Evolutionary conservation across 805 yeast species (phyloP).

Genomic region (Myxozyma neglecta): DNA sequence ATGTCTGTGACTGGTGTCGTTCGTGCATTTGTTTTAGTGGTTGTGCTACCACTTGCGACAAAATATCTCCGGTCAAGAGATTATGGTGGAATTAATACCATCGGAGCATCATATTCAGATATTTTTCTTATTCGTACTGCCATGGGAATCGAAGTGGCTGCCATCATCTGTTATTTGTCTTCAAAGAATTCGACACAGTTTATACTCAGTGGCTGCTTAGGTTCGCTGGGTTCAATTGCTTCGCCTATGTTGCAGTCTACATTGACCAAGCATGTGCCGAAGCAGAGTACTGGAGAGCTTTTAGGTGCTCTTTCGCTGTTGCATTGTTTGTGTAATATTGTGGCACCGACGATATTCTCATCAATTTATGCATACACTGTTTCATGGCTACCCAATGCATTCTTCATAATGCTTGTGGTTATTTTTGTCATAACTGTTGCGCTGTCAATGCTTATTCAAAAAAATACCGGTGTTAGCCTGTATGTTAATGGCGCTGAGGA

Average conservation of each 20-base stretch:
- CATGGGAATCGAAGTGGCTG: conserved; percentile 10
- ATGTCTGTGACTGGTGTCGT: conserved; percentile 35
- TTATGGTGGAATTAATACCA: conserved; percentile 1
- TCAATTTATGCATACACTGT: conserved; percentile 18
- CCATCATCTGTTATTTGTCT: neutral
- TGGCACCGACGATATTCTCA: conserved; percentile 27
- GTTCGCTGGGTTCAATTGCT: conserved; percentile 19
- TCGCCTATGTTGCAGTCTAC: conserved; percentile 30
- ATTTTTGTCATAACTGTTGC: neutral
- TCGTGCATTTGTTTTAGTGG: conserved; percentile 34
- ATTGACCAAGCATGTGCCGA: conserved; percentile 28
- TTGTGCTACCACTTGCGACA: conserved; percentile 33
- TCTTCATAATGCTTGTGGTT: conserved; percentile 1
- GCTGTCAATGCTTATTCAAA: neutral
- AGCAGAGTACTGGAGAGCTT: conserved; percentile 25
- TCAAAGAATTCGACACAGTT: conserved; percentile 13
- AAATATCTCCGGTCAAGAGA: conserved; percentile 17
- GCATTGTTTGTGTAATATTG: conserved; percentile 21
- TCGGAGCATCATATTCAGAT: conserved; percentile 25
- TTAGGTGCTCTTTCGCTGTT: conserved; percentile 30
- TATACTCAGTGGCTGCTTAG: conserved; percentile 9
- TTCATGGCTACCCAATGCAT: conserved; percentile 14
- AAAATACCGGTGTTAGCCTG: conserved; percentile 4
- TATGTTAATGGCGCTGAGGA: conserved; percentile 20
- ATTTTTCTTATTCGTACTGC: conserved; percentile 20